Percentiles rank a stretch among this genome's conserved stretches.
These are phyloP conservation scores for Plectosphaerella cucumerina DNA, from an alignment of 2,329 filamentous ascomycete species.

Conservation along the genomic window DNA sequence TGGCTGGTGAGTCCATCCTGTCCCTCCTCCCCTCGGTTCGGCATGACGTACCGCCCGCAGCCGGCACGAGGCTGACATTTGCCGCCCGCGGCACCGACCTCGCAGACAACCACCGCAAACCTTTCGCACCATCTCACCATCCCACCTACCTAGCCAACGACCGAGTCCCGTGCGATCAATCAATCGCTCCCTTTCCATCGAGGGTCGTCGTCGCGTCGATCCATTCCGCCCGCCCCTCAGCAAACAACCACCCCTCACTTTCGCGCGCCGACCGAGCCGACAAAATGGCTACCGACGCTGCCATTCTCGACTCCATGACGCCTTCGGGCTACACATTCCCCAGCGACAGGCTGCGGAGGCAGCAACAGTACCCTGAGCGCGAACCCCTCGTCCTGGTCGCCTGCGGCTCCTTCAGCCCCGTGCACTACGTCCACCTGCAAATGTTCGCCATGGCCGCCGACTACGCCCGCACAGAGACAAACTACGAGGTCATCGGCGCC, in stretches of 20 bases:
- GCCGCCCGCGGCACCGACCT: not conserved
- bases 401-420: constrained; percentile 69
- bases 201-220: too few relatives aligned
- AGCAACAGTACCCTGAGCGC: constrained; percentile 49
- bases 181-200: too few relatives aligned
- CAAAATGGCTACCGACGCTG: constrained; percentile 12
- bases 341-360: constrained; percentile 51
- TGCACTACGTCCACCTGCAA: constrained; percentile 69
- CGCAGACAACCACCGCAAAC: not conserved
- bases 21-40: not conserved
- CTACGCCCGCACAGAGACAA: constrained; percentile 64
- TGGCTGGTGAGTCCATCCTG: not conserved
- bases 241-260: not conserved
- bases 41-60: not conserved
- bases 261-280: not conserved
- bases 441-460: constrained; percentile 88
- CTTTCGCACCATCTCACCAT: too few relatives aligned
- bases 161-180: too few relatives aligned
- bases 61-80: not conserved
- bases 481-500: constrained; percentile 82
- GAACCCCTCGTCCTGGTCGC: constrained; percentile 65
- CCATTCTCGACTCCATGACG: constrained; percentile 13
- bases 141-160: too few relatives aligned
- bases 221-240: too few relatives aligned
- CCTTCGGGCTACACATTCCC: constrained; percentile 53